phyloP scores from a whole-genome alignment of 2,329 filamentous ascomycete genomes.

The Colletotrichum tofieldiae region DNA sequence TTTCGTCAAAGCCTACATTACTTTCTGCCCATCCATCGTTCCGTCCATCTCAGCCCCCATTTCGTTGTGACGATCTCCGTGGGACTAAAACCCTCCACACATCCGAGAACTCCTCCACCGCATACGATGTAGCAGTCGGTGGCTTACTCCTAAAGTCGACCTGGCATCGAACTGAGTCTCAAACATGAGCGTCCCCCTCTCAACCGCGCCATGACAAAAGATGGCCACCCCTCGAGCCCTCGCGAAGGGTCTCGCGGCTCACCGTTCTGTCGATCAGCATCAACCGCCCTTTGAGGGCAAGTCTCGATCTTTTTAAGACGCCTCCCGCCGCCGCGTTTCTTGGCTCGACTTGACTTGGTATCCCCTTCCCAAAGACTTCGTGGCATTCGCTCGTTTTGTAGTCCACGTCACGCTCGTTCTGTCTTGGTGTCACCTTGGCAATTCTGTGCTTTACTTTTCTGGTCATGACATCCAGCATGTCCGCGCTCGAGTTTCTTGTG shows the following conservation, averaged over 20 bases:
- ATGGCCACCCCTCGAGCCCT: not conserved
- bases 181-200: slow-evolving; percentile 3
- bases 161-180: slow-evolving; percentile 22
- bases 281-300: not conserved
- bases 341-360: slow-evolving; percentile 9
- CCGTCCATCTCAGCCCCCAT: slow-evolving; percentile 1
- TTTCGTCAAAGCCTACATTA: slow-evolving; percentile 2
- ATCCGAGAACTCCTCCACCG: slow-evolving; percentile 1
- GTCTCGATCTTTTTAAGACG: slow-evolving; percentile 18
- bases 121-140: slow-evolving; percentile 18
- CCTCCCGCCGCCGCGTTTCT: slow-evolving; percentile 18
- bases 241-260: slow-evolving; percentile 9
- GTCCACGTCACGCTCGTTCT: not conserved
- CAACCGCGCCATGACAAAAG: slow-evolving; percentile 23
- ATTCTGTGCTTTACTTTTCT: not conserved
- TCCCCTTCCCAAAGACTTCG: not conserved
- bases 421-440: not conserved
- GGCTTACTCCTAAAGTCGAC: slow-evolving; percentile 12
- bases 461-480: slow-evolving; percentile 6
- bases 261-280: slow-evolving; percentile 27
- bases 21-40: not conserved
- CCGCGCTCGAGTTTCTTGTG: slow-evolving; percentile 9
- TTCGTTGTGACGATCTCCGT: slow-evolving; percentile 10
- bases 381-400: slow-evolving; percentile 7
- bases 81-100: slow-evolving; percentile 1